Percentiles rank a stretch among this genome's conserved stretches.
phyloP scores from a whole-genome alignment of 83 land plant genomes.

The Thuja plicata region DNA sequence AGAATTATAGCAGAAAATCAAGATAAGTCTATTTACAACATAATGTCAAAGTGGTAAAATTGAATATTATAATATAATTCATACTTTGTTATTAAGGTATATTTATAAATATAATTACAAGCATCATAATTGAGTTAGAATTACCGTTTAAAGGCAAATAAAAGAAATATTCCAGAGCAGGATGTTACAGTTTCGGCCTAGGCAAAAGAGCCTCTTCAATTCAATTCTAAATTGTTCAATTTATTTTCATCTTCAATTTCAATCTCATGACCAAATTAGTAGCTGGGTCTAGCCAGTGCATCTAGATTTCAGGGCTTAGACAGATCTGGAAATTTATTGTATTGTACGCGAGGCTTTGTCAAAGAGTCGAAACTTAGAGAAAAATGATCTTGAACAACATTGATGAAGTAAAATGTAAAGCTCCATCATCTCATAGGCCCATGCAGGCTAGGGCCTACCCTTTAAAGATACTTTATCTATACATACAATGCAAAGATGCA shows the following conservation, averaged over 20 bases:
- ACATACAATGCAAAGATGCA: neutral
- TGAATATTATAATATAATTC: too few relatives aligned
- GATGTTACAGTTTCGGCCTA: neutral
- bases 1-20: too few relatives aligned
- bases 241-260: too few relatives aligned
- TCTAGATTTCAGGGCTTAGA: neutral
- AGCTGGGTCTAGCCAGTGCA: neutral
- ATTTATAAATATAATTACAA: too few relatives aligned
- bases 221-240: neutral
- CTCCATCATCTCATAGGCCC: neutral
- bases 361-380: neutral
- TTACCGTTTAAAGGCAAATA: too few relatives aligned
- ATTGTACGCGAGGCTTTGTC: neutral
- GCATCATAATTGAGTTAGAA: too few relatives aligned
- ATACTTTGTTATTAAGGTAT: too few relatives aligned
- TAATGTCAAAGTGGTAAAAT: too few relatives aligned
- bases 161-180: too few relatives aligned
- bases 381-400: neutral
- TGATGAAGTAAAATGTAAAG: neutral
- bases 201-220: neutral
- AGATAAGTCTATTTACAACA: too few relatives aligned
- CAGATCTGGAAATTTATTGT: neutral
- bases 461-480: neutral
- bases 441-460: neutral
- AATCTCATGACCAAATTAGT: neutral